Evolutionary conservation across 805 yeast species (phyloP).

Genomic region (Lachancea sp.): DNA sequence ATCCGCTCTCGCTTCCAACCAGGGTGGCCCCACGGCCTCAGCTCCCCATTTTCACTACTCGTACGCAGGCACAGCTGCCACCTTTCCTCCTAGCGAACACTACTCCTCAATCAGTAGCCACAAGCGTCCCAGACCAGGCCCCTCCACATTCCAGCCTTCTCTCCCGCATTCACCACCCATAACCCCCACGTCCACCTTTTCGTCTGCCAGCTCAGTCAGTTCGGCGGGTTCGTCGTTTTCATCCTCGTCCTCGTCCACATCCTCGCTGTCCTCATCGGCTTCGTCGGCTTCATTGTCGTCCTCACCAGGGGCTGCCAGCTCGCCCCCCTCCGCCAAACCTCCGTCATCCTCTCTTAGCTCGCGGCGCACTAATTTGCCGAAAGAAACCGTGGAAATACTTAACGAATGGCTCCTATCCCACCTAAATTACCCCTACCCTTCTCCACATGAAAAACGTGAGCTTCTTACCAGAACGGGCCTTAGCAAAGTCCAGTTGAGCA

Average conservation of each 20-base stretch:
- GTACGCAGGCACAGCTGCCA: too few relatives aligned
- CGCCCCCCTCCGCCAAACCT: neutral
- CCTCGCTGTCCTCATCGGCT: slow-evolving; percentile 1
- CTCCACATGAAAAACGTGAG: slow-evolving; percentile 66
- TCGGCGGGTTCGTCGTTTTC: neutral
- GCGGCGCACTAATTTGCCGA: slow-evolving; percentile 54
- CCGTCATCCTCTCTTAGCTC: neutral
- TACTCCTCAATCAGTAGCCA: neutral
- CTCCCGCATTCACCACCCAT: neutral
- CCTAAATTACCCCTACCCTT: slow-evolving; percentile 77
- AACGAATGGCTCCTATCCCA: slow-evolving; percentile 71
- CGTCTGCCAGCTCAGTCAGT: neutral
- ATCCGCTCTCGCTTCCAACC: too few relatives aligned
- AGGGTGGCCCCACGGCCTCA: too few relatives aligned
- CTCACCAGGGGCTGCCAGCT: neutral
- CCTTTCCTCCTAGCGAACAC: neutral
- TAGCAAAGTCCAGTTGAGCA: slow-evolving; percentile 72
- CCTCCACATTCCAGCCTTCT: neutral
- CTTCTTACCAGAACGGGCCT: slow-evolving; percentile 67
- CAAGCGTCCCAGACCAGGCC: neutral
- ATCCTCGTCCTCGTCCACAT: neutral
- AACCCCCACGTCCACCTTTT: neutral
- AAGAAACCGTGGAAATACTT: slow-evolving; percentile 65
- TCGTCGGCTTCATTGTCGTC: neutral
- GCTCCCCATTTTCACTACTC: too few relatives aligned